Percentiles rank a stretch among this genome's conserved stretches.
phyloP scores from a whole-genome alignment of 2,329 filamentous ascomycete genomes.

The Tolypocladium amazonense region DNA sequence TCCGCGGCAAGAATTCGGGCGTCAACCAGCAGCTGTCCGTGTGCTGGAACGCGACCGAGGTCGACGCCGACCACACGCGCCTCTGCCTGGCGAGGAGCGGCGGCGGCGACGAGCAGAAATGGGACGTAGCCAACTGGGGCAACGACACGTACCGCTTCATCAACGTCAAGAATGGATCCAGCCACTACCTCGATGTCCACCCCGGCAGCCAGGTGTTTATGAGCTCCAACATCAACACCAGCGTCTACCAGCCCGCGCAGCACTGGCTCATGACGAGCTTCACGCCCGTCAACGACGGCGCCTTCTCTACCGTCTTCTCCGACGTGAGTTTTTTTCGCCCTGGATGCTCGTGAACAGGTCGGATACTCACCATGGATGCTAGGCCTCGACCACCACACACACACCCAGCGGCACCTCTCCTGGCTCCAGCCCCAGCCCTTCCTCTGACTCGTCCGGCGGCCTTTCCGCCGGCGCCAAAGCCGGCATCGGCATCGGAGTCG shows the following conservation, averaged over 20 bases:
- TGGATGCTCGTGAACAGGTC: not conserved
- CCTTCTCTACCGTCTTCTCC: constrained; percentile 20
- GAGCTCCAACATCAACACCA: constrained; percentile 13
- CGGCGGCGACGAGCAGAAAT: constrained; percentile 18
- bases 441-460: constrained; percentile 1
- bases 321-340: constrained; percentile 7
- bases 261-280: constrained; percentile 23
- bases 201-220: constrained; percentile 19
- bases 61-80: constrained; percentile 13
- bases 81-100: constrained; percentile 16
- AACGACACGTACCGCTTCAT: constrained; percentile 16
- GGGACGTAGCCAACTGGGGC: constrained; percentile 20
- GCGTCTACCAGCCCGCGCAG: constrained; percentile 16
- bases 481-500: constrained; percentile 18
- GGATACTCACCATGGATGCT: not conserved
- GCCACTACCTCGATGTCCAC: constrained; percentile 21
- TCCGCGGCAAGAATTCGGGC: constrained; percentile 17
- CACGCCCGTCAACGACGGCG: constrained; percentile 16
- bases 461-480: constrained; percentile 18
- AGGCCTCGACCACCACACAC: not conserved
- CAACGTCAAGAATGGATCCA: constrained; percentile 20
- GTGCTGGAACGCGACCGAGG: constrained; percentile 14
- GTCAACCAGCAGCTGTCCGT: constrained; percentile 18
- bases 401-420: not conserved
- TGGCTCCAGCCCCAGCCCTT: not conserved